Conservation (phyloP, 257 asterid genomes). For the Primulina eburnea region DNA sequence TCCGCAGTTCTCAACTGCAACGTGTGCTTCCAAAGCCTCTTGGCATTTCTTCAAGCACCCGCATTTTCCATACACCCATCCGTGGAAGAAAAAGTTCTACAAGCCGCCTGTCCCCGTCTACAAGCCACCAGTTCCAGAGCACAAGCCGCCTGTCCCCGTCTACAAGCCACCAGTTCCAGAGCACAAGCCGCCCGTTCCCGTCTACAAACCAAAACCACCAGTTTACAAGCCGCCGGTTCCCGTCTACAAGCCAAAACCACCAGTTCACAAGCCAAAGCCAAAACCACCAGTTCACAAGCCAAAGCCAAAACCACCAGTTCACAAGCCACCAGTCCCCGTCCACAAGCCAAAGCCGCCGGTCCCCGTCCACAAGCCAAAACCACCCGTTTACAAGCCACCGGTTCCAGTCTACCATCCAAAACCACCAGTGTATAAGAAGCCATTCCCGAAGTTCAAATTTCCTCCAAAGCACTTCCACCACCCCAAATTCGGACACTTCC, state of each 20-base stretch:
- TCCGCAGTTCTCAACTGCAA: constrained; percentile 39
- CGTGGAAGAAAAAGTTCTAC: no score
- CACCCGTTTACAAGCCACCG: constrained; percentile 17
- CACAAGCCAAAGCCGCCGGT: constrained; percentile 24
- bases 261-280: constrained; percentile 15
- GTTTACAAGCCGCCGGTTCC: constrained; percentile 18
- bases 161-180: no score
- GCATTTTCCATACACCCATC: no score
- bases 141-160: no score
- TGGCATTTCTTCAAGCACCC: constrained; percentile 39
- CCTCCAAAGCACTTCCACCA: constrained; percentile 28
- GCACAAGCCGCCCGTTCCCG: background rate
- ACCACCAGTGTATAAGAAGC: constrained; percentile 20
- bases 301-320: constrained; percentile 13
- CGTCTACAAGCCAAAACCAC: constrained; percentile 4
- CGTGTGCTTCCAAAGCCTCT: constrained; percentile 45
- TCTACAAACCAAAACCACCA: constrained; percentile 9
- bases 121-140: no score
- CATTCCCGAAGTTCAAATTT: constrained; percentile 12
- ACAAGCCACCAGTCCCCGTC: background rate
- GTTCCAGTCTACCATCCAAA: constrained; percentile 9
- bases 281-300: constrained; percentile 21
- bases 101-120: no score
- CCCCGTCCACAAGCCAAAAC: constrained; percentile 28
- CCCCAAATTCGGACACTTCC: background rate